Evolutionary conservation across 345 rosid genomes (phyloP), one percentile per base, ranked within the genome.

Genomic region (Syzygium aqueum): DNA sequence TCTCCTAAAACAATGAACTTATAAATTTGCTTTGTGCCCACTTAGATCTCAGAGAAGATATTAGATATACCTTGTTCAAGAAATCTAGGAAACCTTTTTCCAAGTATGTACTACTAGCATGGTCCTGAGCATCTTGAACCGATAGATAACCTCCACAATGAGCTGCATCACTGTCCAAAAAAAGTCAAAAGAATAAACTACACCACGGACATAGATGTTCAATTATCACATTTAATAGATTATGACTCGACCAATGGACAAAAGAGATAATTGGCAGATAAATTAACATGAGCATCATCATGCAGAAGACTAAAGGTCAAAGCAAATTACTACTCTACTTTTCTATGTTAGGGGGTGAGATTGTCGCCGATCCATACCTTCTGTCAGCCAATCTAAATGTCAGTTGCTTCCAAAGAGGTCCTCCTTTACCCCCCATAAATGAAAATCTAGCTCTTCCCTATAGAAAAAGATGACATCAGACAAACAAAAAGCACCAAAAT

Each of bases 401-500:
- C 94, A 96, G 86, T 89, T 94, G 97, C 94, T 93, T 95, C 99
- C 98, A 97, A 86, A 97, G 98, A 83, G 96, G 90, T 93, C 98
- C 99, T 33, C 99, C 98, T 94, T 93, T 95, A 83, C 96, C 96
- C 54, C 99, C 99, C 98, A 97, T 95, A 91, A 95, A 95, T 6
- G 99, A 97, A 90, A 96, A 96, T 78, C 97, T 94, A 16, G 99
- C 99, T 91, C 99, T 94, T 89, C 90, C 92, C 99, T 97, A 93
- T 51, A 90, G 22, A 63, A 84, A 43, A 37, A 84, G 21, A 49
- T 30, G 19, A 87, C 21, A 73, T 43, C 46, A 59, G 16, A 23
- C n/a, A 14, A 27, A 85, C 28, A 15, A 28, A 57, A 11, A 6
- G 57, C 63, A 33, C 37, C 67, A 40, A 19, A 67, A 67, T 67